Percentiles rank a stretch among this genome's conserved stretches.
phyloP scores from a whole-genome alignment of 2,329 filamentous ascomycete species.

The Clonostachys solani region DNA sequence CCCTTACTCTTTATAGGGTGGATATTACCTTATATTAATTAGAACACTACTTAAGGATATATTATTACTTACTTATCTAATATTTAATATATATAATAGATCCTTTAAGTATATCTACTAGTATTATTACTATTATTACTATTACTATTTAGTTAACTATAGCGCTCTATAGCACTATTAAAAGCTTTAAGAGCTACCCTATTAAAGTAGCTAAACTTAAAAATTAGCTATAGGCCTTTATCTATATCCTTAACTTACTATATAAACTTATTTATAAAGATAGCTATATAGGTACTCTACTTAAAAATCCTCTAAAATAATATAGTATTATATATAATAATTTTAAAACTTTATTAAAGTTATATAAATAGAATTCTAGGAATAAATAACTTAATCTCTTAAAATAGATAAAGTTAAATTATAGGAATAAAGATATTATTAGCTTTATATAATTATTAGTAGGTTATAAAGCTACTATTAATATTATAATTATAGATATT shows the following conservation, averaged over 20 bases:
- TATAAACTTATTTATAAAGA: neutral
- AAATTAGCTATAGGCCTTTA: neutral
- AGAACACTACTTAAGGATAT: neutral
- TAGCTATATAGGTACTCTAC: neutral
- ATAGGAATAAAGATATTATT: neutral
- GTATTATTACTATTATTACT: too few relatives aligned
- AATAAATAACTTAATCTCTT: too few relatives aligned
- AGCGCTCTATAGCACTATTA: too few relatives aligned
- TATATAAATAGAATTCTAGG: too few relatives aligned
- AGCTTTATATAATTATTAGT: neutral
- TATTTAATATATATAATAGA: neutral
- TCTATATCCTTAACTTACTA: neutral
- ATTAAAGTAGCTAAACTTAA: too few relatives aligned
- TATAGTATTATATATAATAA: too few relatives aligned
- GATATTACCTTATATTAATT: neutral
- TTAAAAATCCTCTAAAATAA: neutral
- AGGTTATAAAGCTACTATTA: neutral
- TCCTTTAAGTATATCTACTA: too few relatives aligned
- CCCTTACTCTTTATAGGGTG: neutral
- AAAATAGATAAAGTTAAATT: too few relatives aligned
- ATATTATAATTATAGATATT: neutral
- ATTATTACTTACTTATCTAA: neutral
- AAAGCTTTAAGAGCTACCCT: too few relatives aligned
- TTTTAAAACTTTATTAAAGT: too few relatives aligned
- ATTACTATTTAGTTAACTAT: too few relatives aligned